phyloP scores from a whole-genome alignment of 306 rosid genomes.

The Castanopsis chinensis region DNA sequence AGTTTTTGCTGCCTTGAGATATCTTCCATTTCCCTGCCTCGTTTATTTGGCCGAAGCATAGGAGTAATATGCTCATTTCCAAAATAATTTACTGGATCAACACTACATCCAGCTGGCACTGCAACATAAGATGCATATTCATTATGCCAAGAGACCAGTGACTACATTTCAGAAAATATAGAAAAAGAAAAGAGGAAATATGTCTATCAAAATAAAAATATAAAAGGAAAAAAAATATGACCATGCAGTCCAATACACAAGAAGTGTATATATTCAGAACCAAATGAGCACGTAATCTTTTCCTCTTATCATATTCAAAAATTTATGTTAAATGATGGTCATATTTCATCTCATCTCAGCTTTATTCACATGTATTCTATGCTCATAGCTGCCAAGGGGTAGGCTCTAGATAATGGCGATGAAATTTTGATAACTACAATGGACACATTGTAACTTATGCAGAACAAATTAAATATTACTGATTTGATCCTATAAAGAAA shows the following conservation, averaged over 20 bases:
- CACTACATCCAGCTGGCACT: constrained; percentile 73
- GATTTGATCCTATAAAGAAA: background rate
- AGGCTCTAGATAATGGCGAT: background rate
- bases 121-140: constrained; percentile 28
- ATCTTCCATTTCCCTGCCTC: constrained; percentile 62
- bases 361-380: background rate
- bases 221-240: background rate
- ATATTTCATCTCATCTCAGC: background rate
- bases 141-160: constrained; percentile 20
- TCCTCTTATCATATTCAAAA: background rate
- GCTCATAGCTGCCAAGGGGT: background rate
- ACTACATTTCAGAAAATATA: constrained; percentile 8
- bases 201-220: background rate
- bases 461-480: background rate
- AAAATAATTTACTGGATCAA: constrained; percentile 76
- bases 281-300: background rate
- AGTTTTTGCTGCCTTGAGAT: constrained; percentile 73
- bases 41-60: constrained; percentile 63
- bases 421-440: background rate
- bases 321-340: background rate
- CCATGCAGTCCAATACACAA: constrained; percentile 4
- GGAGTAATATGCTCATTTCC: constrained; percentile 65
- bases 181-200: constrained; percentile 1
- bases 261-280: background rate
- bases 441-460: background rate